Conservation (phyloP, 2,329 filamentous ascomycete species). For the Curvularia hawaiiensis region DNA sequence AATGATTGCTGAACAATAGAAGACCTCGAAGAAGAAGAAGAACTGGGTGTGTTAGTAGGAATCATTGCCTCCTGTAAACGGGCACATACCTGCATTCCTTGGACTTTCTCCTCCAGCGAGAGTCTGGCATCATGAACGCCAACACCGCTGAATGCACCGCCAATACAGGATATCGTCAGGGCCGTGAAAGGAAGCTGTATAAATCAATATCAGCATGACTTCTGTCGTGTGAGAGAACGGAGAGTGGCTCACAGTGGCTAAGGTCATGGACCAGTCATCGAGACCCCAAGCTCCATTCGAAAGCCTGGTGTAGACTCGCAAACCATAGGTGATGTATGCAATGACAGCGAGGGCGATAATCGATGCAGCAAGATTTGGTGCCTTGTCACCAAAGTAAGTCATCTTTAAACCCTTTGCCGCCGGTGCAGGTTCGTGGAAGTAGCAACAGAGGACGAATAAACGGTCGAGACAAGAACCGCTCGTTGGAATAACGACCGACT, state of each 20-base stretch:
- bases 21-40: slow-evolving; percentile 15
- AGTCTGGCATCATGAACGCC: slow-evolving; percentile 8
- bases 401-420: slow-evolving; percentile 2
- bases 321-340: slow-evolving; percentile 8
- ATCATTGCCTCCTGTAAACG: not conserved
- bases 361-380: slow-evolving; percentile 11
- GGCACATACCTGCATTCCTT: slow-evolving; percentile 12
- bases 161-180: slow-evolving; percentile 14
- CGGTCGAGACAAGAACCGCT: not conserved
- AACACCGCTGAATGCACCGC: slow-evolving; percentile 13
- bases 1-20: slow-evolving; percentile 13
- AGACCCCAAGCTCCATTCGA: slow-evolving; percentile 14
- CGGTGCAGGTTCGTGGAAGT: not conserved
- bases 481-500: not conserved
- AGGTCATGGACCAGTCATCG: slow-evolving; percentile 16
- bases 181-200: slow-evolving; percentile 11
- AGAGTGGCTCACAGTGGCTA: slow-evolving; percentile 5
- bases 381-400: slow-evolving; percentile 14
- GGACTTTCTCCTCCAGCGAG: slow-evolving; percentile 1
- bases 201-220: not conserved
- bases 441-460: not conserved
- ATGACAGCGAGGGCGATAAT: slow-evolving; percentile 9
- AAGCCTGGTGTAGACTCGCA: slow-evolving; percentile 15
- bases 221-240: too few species aligned
- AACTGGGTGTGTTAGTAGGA: slow-evolving; percentile 2